Percentiles rank a stretch among this genome's conserved stretches.
phyloP scores from a whole-genome alignment of 1,284 basidiomycete species.

The Trichosporon ovoides region DNA sequence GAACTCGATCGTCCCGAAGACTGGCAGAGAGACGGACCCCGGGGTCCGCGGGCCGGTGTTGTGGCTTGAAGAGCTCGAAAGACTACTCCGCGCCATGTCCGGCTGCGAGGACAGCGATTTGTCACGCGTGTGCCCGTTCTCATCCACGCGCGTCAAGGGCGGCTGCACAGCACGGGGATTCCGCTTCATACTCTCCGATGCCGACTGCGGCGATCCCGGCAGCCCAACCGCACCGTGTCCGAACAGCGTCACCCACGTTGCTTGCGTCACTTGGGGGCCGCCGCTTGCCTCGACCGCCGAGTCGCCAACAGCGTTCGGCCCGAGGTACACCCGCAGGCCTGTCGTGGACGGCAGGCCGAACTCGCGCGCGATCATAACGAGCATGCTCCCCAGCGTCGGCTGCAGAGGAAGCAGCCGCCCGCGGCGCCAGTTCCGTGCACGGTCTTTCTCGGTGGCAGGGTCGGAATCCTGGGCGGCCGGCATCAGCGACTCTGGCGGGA shows the following conservation, averaged over 20 bases:
- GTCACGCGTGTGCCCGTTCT: background rate
- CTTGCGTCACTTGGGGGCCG: constrained; percentile 33
- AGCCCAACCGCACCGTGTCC: constrained; percentile 10
- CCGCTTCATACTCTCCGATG: constrained; percentile 7
- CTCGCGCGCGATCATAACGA: constrained; percentile 44
- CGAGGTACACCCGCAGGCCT: constrained; percentile 43
- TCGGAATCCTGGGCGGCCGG: constrained; percentile 11
- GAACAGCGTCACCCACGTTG: constrained; percentile 40
- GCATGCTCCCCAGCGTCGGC: constrained; percentile 43
- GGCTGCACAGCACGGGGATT: constrained; percentile 11
- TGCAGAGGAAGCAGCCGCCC: constrained; percentile 43
- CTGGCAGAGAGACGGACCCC: constrained; percentile 19
- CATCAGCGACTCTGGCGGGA: constrained; percentile 36
- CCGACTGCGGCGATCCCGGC: constrained; percentile 24
- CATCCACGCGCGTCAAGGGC: constrained; percentile 15
- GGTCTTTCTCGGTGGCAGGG: constrained; percentile 18
- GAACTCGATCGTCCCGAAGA: constrained; percentile 47
- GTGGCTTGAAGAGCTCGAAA: constrained; percentile 18
- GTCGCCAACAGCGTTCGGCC: background rate
- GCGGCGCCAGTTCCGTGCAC: constrained; percentile 32
- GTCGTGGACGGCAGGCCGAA: constrained; percentile 42
- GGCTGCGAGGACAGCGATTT: background rate
- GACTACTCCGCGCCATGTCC: constrained; percentile 9
- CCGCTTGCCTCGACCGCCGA: constrained; percentile 13
- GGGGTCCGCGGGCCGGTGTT: constrained; percentile 26